Percentiles rank a stretch among this genome's conserved stretches.
phyloP scores from a whole-genome alignment of 2,329 filamentous ascomycete genomes.

The Ascomycota sp. region DNA sequence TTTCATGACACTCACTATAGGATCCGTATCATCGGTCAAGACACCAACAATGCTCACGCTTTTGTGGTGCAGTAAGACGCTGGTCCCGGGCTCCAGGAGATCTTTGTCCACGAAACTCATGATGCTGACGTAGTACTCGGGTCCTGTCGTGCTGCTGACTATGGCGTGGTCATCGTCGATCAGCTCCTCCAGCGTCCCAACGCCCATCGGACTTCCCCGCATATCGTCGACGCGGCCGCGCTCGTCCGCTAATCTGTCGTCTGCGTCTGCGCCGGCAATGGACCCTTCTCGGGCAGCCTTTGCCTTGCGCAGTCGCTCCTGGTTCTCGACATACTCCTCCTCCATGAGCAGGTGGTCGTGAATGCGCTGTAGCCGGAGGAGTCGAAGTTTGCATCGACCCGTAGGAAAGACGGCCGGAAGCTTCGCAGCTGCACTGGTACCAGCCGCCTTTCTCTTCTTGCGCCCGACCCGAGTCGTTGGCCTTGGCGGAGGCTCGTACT shows the following conservation, averaged over 20 bases:
- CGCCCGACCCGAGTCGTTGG: constrained; percentile 91
- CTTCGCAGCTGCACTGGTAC: constrained; percentile 84
- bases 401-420: constrained; percentile 85
- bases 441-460: constrained; percentile 93
- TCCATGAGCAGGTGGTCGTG: constrained; percentile 93
- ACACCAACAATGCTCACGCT: constrained; percentile 95
- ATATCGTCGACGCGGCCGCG: constrained; percentile 90
- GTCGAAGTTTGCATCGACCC: constrained; percentile 87
- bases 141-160: constrained; percentile 87
- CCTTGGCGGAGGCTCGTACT: constrained; percentile 95
- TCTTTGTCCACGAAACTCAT: constrained; percentile 99
- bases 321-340: constrained; percentile 97
- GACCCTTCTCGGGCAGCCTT: constrained; percentile 57
- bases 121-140: constrained; percentile 98
- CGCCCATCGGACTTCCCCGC: constrained; percentile 95
- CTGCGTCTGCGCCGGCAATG: constrained; percentile 46
- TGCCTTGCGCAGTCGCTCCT: constrained; percentile 82
- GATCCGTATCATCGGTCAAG: constrained; percentile 85
- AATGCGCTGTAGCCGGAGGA: constrained; percentile 93
- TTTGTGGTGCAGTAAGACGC: constrained; percentile 89
- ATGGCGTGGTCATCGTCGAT: constrained; percentile 99
- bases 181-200: constrained; percentile 91
- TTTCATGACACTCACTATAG: constrained; percentile 95
- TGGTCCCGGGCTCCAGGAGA: constrained; percentile 83
- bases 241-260: constrained; percentile 84